Percentiles rank a stretch among this genome's conserved stretches.
phyloP scores from a whole-genome alignment of 1,284 basidiomycete species.

The Ceratobasidium sp. region DNA sequence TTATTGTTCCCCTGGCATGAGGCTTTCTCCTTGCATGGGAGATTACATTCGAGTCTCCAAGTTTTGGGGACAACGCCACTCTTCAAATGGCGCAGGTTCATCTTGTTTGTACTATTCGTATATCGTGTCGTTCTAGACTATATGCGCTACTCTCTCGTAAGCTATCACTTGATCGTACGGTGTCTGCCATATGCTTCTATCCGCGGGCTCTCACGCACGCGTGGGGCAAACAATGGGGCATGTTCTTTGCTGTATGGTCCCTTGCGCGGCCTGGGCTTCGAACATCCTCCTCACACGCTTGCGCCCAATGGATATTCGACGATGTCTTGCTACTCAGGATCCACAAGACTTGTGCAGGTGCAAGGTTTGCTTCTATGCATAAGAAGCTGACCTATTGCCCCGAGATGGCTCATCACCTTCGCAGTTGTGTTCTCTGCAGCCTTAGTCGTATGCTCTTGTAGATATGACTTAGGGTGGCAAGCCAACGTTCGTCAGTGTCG shows the following conservation, averaged over 20 bases:
- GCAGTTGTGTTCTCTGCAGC: background rate
- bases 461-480: background rate
- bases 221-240: background rate
- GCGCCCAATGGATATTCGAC: background rate
- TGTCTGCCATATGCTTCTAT: background rate
- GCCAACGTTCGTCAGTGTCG: background rate
- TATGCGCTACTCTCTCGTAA: background rate
- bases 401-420: background rate
- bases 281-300: slow-evolving; percentile 10
- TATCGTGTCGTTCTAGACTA: background rate
- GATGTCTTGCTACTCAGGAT: background rate
- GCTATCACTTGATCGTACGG: background rate
- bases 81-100: background rate
- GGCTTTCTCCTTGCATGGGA: background rate
- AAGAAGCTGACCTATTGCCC: background rate
- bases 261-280: background rate
- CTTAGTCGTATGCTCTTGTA: background rate
- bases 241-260: background rate
- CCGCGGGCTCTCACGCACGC: slow-evolving; percentile 11
- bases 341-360: background rate
- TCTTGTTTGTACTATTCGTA: background rate
- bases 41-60: background rate
- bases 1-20: background rate
- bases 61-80: background rate
- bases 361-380: background rate